phyloP scores from a whole-genome alignment of 495 filamentous ascomycete genomes.

The Opeltia flavorubescens region DNA sequence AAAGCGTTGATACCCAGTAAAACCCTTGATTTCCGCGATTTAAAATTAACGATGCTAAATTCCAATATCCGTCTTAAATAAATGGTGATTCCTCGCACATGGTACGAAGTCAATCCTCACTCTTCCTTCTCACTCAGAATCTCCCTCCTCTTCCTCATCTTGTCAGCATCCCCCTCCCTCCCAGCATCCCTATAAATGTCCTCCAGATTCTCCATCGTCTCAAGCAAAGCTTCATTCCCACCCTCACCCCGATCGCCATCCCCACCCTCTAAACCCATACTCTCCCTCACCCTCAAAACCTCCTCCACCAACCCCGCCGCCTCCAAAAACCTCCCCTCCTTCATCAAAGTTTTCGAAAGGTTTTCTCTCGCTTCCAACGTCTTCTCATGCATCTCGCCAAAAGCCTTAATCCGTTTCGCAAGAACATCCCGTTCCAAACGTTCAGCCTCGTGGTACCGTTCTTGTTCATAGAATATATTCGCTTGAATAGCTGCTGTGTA shows the following conservation, averaged over 20 bases:
- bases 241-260: background rate
- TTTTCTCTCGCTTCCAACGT: background rate
- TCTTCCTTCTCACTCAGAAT: background rate
- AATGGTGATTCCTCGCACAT: no score
- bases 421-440: background rate
- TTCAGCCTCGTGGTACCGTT: background rate
- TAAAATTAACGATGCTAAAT: no score
- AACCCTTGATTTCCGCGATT: no score
- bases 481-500: background rate
- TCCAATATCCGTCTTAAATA: no score
- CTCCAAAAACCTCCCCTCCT: background rate
- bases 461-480: background rate
- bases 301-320: background rate
- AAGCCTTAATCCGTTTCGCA: background rate
- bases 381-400: background rate
- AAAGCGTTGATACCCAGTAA: no score
- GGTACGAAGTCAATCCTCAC: no score
- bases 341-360: background rate
- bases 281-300: background rate
- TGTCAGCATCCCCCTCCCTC: background rate
- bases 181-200: background rate
- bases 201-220: background rate
- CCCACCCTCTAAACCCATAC: background rate
- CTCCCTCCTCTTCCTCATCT: background rate
- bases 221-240: background rate